These are phyloP conservation scores for Haematococcus lacustris DNA, from an alignment of 139 green algal genomes.

Conservation along the genomic window DNA sequence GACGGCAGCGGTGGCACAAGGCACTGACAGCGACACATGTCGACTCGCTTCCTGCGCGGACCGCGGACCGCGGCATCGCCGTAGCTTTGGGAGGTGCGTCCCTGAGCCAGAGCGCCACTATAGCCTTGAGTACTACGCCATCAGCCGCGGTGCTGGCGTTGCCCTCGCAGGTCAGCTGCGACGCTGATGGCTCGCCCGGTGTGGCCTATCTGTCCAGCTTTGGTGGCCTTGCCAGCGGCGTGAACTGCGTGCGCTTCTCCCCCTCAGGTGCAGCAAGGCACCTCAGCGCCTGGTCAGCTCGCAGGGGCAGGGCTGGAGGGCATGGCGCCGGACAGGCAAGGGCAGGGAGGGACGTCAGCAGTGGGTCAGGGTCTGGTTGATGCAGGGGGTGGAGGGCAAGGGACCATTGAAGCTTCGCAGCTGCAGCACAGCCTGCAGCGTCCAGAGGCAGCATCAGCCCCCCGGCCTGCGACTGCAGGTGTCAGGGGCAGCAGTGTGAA, in stretches of 20 bases:
- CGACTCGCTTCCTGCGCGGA: no score
- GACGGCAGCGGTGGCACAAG: no score
- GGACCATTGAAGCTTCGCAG: background rate
- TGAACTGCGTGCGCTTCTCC: slow-evolving; percentile 91
- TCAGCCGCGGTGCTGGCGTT: background rate
- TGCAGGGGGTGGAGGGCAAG: background rate
- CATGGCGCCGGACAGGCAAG: background rate
- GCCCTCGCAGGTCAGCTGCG: slow-evolving; percentile 4
- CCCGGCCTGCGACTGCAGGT: background rate
- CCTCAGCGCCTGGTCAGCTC: no score
- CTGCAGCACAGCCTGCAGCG: background rate
- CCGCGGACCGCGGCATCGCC: background rate
- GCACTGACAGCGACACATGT: no score
- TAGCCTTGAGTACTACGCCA: background rate
- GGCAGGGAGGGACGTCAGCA: background rate
- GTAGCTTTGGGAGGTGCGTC: background rate
- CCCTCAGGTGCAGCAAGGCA: slow-evolving; percentile 51
- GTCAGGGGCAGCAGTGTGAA: background rate
- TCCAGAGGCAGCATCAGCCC: background rate
- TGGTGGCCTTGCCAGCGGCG: slow-evolving; percentile 52
- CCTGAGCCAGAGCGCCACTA: background rate
- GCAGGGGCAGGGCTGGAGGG: no score
- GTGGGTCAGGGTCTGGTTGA: background rate
- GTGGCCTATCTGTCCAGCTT: slow-evolving; percentile 57
- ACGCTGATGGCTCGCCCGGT: slow-evolving; percentile 36